Conservation (phyloP, 2,329 filamentous ascomycete species). For the Whalleya microplaca region DNA sequence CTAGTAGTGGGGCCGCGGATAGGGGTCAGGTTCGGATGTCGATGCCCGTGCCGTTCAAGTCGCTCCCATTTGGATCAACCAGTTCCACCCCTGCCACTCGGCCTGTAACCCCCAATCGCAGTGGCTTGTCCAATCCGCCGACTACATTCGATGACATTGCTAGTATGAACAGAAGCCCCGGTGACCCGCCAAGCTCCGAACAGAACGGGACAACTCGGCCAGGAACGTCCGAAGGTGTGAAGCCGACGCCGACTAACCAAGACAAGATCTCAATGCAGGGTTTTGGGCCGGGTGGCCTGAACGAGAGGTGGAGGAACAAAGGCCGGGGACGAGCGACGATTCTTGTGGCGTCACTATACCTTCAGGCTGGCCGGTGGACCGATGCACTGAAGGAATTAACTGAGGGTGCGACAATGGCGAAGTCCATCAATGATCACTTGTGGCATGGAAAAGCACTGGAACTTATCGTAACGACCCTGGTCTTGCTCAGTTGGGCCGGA, state of each 20-base stretch:
- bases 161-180: slow-evolving; percentile 37
- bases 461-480: slow-evolving; percentile 77
- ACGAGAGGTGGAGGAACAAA: slow-evolving; percentile 78
- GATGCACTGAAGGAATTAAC: slow-evolving; percentile 84
- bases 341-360: slow-evolving; percentile 81
- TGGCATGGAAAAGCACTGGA: slow-evolving; percentile 98
- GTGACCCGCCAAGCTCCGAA: slow-evolving; percentile 48
- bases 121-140: slow-evolving; percentile 52
- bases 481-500: slow-evolving; percentile 83
- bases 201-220: slow-evolving; percentile 39
- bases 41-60: slow-evolving; percentile 67
- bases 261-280: slow-evolving; percentile 69
- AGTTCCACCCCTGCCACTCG: slow-evolving; percentile 50
- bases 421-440: slow-evolving; percentile 84
- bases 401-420: slow-evolving; percentile 77
- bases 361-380: slow-evolving; percentile 87
- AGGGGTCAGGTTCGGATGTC: slow-evolving; percentile 75
- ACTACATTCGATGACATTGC: slow-evolving; percentile 53
- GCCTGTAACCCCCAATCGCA: slow-evolving; percentile 56
- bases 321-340: slow-evolving; percentile 80
- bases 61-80: slow-evolving; percentile 47
- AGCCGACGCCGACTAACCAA: slow-evolving; percentile 55
- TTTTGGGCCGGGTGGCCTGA: slow-evolving; percentile 71
- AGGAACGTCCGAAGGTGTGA: slow-evolving; percentile 48
- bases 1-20: slow-evolving; percentile 58